phyloP scores from a whole-genome alignment of 495 filamentous ascomycete genomes.

The Podospora didyma region DNA sequence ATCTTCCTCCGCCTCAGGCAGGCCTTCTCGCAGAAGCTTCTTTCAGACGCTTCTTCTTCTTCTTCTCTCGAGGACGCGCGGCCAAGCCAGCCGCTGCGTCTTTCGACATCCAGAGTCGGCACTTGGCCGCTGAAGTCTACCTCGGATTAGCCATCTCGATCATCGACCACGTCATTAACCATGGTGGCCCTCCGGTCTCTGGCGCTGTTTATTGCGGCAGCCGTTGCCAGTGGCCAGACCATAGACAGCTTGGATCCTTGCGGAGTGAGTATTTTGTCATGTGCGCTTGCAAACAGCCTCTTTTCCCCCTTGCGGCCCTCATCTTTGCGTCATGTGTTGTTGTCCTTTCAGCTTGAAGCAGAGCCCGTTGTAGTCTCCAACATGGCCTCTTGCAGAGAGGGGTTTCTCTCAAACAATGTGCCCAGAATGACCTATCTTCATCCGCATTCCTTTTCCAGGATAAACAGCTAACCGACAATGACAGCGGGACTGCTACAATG shows the following conservation, averaged over 20 bases:
- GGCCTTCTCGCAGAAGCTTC: no score
- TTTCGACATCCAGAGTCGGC: neutral
- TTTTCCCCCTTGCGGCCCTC: neutral
- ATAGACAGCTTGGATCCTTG: slow-evolving; percentile 20
- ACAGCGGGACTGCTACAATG: slow-evolving; percentile 22
- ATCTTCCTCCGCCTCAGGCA: neutral
- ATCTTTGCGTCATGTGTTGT: neutral
- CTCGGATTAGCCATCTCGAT: neutral
- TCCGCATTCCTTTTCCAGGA: neutral
- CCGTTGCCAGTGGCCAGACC: slow-evolving; percentile 17
- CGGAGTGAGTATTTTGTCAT: slow-evolving; percentile 20
- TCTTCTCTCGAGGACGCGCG: neutral
- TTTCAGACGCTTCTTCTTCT: neutral
- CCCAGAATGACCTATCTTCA: neutral
- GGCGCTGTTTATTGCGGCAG: slow-evolving; percentile 18
- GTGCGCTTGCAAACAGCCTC: neutral
- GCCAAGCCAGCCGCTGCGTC: neutral
- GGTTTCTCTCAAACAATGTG: slow-evolving; percentile 4
- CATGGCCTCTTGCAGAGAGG: neutral
- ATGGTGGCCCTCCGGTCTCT: slow-evolving; percentile 21
- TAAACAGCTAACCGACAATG: slow-evolving; percentile 12
- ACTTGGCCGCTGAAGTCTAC: neutral
- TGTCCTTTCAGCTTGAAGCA: neutral
- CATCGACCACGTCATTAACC: slow-evolving; percentile 1
- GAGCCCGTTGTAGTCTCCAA: slow-evolving; percentile 5